Conservation (phyloP, 164 flowering plant genomes). For the Amborella trichopoda region DNA sequence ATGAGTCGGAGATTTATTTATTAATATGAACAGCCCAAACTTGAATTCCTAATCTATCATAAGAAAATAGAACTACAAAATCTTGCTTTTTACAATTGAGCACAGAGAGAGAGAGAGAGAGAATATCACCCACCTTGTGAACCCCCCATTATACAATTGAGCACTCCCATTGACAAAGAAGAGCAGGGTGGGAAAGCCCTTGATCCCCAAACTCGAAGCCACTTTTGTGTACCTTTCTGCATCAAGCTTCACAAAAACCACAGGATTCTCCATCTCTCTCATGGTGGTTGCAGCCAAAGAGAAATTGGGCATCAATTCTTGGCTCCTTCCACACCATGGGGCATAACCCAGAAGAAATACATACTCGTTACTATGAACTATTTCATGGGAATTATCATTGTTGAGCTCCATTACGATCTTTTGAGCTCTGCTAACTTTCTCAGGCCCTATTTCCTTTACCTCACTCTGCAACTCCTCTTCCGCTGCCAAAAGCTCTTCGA, state of each 20-base stretch:
- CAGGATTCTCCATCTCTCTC: conserved; percentile 44
- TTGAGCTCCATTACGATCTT: conserved; percentile 63
- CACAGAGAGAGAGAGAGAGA: too few relatives aligned
- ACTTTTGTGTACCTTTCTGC: conserved; percentile 67
- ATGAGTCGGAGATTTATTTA: too few relatives aligned
- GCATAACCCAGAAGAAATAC: conserved; percentile 86
- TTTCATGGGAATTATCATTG: conserved; percentile 37
- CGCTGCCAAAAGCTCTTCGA: conserved; percentile 57
- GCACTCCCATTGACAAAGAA: conserved; percentile 72
- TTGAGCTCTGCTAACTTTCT: conserved; percentile 56
- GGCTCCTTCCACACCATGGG: conserved; percentile 87
- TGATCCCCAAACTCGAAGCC: conserved; percentile 53
- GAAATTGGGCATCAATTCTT: conserved; percentile 86
- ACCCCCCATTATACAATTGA: conserved; percentile 66
- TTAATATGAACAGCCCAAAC: too few relatives aligned
- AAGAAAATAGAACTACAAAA: too few relatives aligned
- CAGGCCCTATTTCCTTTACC: conserved; percentile 28
- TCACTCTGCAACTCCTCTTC: conserved; percentile 8
- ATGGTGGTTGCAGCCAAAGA: conserved; percentile 72
- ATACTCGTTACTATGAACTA: conserved; percentile 52
- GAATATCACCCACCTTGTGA: conserved; percentile 54
- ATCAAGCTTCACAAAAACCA: conserved; percentile 77
- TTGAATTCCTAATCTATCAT: too few relatives aligned
- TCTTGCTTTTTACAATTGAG: too few relatives aligned
- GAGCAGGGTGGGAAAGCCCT: conserved; percentile 84